A percentile compares a stretch with the other conserved stretches of the same genome.
Conservation (phyloP, 176 grass and related monocot species). For the Bromus sterilis region DNA sequence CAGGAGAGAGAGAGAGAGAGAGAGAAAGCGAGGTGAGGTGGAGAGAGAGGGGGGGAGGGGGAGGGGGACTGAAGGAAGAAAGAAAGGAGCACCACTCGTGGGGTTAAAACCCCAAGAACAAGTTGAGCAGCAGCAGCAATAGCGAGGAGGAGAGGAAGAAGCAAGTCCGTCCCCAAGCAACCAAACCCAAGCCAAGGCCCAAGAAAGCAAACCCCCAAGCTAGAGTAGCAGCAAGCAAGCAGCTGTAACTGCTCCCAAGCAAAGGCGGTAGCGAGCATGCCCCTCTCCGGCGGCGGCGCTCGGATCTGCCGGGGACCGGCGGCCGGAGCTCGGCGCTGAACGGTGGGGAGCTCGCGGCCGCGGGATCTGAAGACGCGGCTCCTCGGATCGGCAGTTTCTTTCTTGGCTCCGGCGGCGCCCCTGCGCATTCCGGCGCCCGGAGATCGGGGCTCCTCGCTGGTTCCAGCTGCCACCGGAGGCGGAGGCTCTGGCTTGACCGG, state of each 20-base stretch:
- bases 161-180: too few species aligned
- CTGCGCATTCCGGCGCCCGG: slow-evolving; percentile 18
- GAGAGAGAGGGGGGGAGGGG: neutral
- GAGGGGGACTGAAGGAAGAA: neutral
- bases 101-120: slow-evolving; percentile 78
- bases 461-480: neutral
- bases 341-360: neutral
- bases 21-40: neutral
- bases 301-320: slow-evolving; percentile 36
- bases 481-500: neutral
- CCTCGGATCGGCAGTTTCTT: slow-evolving; percentile 5
- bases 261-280: neutral
- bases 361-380: slow-evolving; percentile 30
- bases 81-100: slow-evolving; percentile 48
- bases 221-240: slow-evolving; percentile 6
- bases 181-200: neutral
- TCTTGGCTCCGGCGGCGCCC: neutral
- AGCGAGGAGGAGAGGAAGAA: neutral
- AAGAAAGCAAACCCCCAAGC: neutral
- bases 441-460: neutral
- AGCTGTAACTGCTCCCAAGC: neutral
- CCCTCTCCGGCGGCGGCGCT: slow-evolving; percentile 19
- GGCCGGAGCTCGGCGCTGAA: neutral
- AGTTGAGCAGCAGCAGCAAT: neutral
- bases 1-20: neutral